Conservation (phyloP, 495 filamentous ascomycete genomes). For the Aspergillus indologenus region DNA sequence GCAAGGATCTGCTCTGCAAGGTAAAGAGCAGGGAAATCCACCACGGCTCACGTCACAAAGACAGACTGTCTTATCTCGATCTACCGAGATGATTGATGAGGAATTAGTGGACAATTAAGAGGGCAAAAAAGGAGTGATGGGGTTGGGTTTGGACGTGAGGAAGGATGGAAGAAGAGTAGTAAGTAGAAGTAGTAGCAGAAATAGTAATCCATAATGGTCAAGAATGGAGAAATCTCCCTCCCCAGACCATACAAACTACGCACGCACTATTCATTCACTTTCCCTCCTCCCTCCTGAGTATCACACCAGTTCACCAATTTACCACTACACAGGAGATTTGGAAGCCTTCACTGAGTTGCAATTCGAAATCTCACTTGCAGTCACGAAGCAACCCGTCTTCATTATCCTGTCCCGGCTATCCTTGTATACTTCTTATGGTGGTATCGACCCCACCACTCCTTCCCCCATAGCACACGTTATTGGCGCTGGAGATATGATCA, state of each 20-base stretch:
- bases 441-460: too few relatives aligned
- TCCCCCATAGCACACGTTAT: too few relatives aligned
- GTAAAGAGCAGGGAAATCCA: not conserved
- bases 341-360: not conserved
- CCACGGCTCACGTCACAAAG: not conserved
- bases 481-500: too few relatives aligned
- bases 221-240: not conserved
- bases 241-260: not conserved
- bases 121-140: not conserved
- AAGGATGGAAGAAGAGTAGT: not conserved
- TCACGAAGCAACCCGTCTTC: not conserved
- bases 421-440: too few relatives aligned
- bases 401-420: too few relatives aligned
- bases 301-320: not conserved
- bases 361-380: not conserved
- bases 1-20: slow-evolving; percentile 5
- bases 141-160: not conserved
- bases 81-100: not conserved
- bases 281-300: not conserved
- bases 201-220: too few relatives aligned
- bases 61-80: not conserved
- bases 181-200: too few relatives aligned
- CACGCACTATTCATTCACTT: not conserved
- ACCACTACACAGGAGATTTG: not conserved
- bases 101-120: not conserved